Evolutionary conservation across 768 basidiomycete genomes (phyloP), one percentile per base, ranked within the genome.

Genomic region (Phylloporus sp.): DNA sequence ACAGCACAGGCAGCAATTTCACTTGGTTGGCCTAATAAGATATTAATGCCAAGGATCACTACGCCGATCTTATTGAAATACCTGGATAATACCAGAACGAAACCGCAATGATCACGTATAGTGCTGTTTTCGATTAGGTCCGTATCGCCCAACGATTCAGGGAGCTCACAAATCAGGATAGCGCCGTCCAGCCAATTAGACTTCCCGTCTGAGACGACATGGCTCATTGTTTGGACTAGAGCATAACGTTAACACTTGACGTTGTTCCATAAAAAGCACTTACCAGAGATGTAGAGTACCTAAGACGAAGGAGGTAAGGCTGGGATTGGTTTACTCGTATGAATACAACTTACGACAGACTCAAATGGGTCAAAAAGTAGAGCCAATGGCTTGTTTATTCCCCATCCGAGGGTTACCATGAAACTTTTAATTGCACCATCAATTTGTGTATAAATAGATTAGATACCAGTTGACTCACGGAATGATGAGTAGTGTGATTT

Each of bases 311-410:
- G 10, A 29, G 50, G 31, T 67, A 15, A 70, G 50, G 41, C 29
- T 34, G 23, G 16, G 35, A 26, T 1, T 15, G 9, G 26, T 6
- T 27, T 36, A 26, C 48, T 23, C 3, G 28, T 35, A 6, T 10
- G 22, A 32, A 26, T 11, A 28, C 5, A 64, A 45, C 75, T 59
- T 36, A 83, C 82, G 40, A 95, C 73, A 1, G 88, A 86, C 72
- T 95, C 89, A 64, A 88, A 94, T 2, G 91, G 88, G 66, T 95
- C 94, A 61, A 95, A 95, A 31, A 94, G 75, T 49, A 95, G 73
- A 15, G 84, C 84, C 47, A 89, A 64, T 10, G 89, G 88, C 62
- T 91, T 93, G 48, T 83, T 84, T 44, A 94, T 72, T 22, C 80
- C 80, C 93, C 92, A 97, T 5, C 76, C 91, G 8, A 95, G 73